phyloP scores from a whole-genome alignment of 1,284 basidiomycete species.

The Melampsora occidentalis region DNA sequence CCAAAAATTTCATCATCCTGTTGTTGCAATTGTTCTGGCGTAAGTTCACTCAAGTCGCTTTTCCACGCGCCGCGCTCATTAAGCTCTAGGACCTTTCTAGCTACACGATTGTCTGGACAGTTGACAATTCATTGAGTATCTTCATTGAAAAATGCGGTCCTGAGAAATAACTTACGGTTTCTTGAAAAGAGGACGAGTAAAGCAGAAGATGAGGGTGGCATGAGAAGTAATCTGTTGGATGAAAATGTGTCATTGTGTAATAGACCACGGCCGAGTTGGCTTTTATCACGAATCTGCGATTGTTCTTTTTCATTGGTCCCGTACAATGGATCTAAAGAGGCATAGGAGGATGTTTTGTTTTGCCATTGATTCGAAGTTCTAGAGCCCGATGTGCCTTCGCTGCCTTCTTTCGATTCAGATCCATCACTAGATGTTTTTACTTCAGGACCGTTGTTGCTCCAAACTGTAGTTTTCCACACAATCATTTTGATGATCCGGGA shows the following conservation, averaged over 20 bases:
- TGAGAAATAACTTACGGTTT: slow-evolving; percentile 16
- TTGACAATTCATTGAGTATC: too few relatives aligned
- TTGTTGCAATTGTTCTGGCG: slow-evolving; percentile 55
- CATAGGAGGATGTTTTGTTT: slow-evolving; percentile 36
- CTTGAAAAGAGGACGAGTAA: slow-evolving; percentile 33
- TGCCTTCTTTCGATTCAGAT: not conserved
- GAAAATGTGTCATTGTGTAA: slow-evolving; percentile 36
- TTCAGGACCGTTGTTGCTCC: slow-evolving; percentile 21
- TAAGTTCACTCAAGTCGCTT: slow-evolving; percentile 50
- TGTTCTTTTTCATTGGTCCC: slow-evolving; percentile 23
- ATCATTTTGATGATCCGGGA: too few relatives aligned
- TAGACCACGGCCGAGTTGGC: slow-evolving; percentile 27
- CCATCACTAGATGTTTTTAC: slow-evolving; percentile 4
- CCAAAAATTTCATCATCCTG: slow-evolving; percentile 68
- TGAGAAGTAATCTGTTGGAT: slow-evolving; percentile 28
- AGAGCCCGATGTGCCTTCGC: not conserved
- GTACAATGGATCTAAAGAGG: slow-evolving; percentile 32
- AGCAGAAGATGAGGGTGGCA: slow-evolving; percentile 37
- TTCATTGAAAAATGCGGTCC: too few relatives aligned
- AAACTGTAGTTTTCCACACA: not conserved
- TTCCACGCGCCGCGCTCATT: slow-evolving; percentile 34
- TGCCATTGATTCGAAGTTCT: slow-evolving; percentile 24
- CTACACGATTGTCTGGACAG: slow-evolving; percentile 26
- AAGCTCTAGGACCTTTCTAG: slow-evolving; percentile 22
- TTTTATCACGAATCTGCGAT: slow-evolving; percentile 13